These are phyloP conservation scores for Aegilops umbellulata DNA, from an alignment of 176 grass and related monocot genomes.

Conservation along the genomic window DNA sequence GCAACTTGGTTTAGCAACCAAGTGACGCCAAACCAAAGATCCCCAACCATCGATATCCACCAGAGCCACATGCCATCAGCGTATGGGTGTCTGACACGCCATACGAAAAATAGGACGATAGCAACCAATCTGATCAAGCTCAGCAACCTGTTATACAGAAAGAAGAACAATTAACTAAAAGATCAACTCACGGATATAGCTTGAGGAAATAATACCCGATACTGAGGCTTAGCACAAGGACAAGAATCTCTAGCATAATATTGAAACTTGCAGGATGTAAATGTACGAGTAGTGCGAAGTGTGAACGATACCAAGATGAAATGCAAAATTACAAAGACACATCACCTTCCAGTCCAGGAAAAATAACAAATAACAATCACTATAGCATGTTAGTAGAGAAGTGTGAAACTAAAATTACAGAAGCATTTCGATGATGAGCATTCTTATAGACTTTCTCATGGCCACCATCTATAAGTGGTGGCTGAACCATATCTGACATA, in stretches of 20 bases:
- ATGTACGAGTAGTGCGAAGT: background rate
- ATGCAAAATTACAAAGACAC: background rate
- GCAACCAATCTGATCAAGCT: constrained; percentile 40
- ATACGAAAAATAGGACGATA: constrained; percentile 47
- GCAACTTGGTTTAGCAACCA: constrained; percentile 47
- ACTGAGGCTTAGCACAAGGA: background rate
- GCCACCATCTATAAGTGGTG: background rate
- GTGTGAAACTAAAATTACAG: background rate
- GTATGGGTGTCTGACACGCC: constrained; percentile 40
- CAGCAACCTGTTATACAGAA: constrained; percentile 30
- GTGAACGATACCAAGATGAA: background rate
- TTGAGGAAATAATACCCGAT: background rate
- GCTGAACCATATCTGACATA: background rate
- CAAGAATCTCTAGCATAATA: background rate
- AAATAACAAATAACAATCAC: background rate
- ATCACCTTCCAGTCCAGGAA: background rate
- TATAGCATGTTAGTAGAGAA: background rate
- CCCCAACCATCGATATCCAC: constrained; percentile 48
- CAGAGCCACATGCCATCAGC: constrained; percentile 52
- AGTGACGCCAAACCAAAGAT: constrained; percentile 48
- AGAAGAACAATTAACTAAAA: background rate
- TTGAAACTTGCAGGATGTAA: background rate
- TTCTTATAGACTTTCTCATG: background rate
- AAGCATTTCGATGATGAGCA: background rate
- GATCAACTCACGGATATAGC: background rate